Conservation (phyloP, 1,139 yeast species). For the Diutina rugosa region DNA sequence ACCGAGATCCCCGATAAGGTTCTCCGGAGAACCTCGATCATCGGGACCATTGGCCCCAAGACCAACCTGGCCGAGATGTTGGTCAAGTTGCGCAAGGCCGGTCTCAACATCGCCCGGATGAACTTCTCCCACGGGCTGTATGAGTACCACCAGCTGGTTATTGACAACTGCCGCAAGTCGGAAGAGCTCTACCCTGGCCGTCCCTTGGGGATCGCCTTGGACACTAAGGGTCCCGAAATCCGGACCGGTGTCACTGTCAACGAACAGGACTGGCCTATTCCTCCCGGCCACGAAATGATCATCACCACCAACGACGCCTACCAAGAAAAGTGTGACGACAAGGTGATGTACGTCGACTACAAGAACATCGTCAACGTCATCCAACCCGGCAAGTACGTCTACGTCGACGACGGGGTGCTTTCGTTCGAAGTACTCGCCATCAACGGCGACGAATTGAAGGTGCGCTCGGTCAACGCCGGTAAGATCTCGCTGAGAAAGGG, state of each 20-base stretch:
- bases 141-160: conserved; percentile 92
- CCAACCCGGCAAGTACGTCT: conserved; percentile 75
- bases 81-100: conserved; percentile 87
- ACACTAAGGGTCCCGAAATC: conserved; percentile 99
- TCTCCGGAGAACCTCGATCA: conserved; percentile 90
- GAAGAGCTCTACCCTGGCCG: conserved; percentile 86
- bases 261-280: conserved; percentile 69
- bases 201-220: conserved; percentile 96
- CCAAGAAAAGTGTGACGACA: conserved; percentile 59
- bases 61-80: conserved; percentile 82
- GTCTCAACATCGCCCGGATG: conserved; percentile 95
- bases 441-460: conserved; percentile 73
- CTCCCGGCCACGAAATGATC: conserved; percentile 79
- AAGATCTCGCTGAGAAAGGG: conserved; percentile 96
- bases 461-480: conserved; percentile 86
- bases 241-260: conserved; percentile 91
- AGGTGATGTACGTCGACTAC: conserved; percentile 83
- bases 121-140: conserved; percentile 97
- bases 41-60: conserved; percentile 97
- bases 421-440: conserved; percentile 86
- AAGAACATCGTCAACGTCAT: conserved; percentile 93
- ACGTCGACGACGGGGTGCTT: conserved; percentile 94
- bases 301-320: conserved; percentile 85
- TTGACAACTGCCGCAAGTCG: conserved; percentile 92
- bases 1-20: conserved; percentile 69